Conservation (phyloP, 306 rosid genomes). For the Phaseolus lunatus region DNA sequence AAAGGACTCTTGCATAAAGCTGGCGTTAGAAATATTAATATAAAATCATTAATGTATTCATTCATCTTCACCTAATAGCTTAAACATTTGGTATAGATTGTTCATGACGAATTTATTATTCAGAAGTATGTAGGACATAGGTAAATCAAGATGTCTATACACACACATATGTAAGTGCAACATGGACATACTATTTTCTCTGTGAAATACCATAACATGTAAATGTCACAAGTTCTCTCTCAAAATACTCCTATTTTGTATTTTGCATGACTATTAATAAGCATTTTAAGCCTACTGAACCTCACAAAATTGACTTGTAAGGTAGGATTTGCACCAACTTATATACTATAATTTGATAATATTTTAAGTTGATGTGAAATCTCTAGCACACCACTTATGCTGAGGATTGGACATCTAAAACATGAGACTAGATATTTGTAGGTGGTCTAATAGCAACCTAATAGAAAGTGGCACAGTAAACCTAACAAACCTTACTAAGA, state of each 20-base stretch:
- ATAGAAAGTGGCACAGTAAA: too few species aligned
- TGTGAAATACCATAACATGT: neutral
- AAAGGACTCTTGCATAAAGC: too few species aligned
- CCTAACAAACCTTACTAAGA: too few species aligned
- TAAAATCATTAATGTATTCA: neutral
- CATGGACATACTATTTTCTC: neutral
- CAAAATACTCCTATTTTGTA: constrained; percentile 33
- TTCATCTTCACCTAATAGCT: neutral
- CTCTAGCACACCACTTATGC: too few species aligned
- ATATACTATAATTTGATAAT: too few species aligned
- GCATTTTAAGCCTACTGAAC: neutral
- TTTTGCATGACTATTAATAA: constrained; percentile 9
- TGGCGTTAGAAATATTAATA: neutral
- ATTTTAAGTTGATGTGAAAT: too few species aligned
- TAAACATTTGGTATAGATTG: neutral
- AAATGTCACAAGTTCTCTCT: constrained; percentile 31
- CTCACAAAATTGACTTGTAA: too few species aligned
- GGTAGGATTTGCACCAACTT: too few species aligned
- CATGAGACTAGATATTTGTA: too few species aligned
- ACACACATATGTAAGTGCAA: neutral
- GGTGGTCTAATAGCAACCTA: too few species aligned
- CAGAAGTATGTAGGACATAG: neutral
- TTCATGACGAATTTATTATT: neutral
- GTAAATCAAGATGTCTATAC: too few species aligned
- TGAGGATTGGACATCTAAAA: too few species aligned